phyloP scores from a whole-genome alignment of 2,329 filamentous ascomycete species.

The Talaromyces funiculosus region DNA sequence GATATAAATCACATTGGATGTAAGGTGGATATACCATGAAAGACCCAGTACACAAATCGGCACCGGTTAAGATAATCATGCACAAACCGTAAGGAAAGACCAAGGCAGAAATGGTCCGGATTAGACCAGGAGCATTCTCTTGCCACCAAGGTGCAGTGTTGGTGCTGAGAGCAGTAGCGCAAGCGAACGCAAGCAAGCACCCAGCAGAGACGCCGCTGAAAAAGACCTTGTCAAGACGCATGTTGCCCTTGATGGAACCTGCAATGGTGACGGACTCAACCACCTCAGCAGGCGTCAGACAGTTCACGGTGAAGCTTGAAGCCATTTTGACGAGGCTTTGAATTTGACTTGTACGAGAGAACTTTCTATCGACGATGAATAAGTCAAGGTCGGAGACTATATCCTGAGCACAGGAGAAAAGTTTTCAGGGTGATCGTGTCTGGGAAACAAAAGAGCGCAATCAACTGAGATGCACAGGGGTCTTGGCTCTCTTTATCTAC shows the following conservation, averaged over 20 bases:
- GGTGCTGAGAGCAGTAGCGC: slow-evolving; percentile 43
- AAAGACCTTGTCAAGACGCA: slow-evolving; percentile 50
- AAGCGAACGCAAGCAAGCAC: slow-evolving; percentile 48
- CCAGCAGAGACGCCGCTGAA: slow-evolving; percentile 49
- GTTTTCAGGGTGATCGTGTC: background rate
- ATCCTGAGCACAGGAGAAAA: background rate
- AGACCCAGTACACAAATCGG: slow-evolving; percentile 46
- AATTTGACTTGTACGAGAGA: background rate
- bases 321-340: background rate
- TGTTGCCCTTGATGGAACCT: slow-evolving; percentile 49
- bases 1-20: background rate
- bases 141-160: slow-evolving; percentile 45
- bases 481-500: background rate
- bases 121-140: slow-evolving; percentile 45
- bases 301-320: slow-evolving; percentile 25
- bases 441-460: background rate
- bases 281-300: slow-evolving; percentile 46
- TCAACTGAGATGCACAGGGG: background rate
- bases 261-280: slow-evolving; percentile 47
- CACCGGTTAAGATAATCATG: slow-evolving; percentile 46
- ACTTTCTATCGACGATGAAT: background rate
- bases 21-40: slow-evolving; percentile 35
- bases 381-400: background rate
- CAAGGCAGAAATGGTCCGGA: slow-evolving; percentile 42
- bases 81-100: slow-evolving; percentile 48